Conservation (phyloP, 2,329 filamentous ascomycete species). For the Pseudogymnoascus sp. region DNA sequence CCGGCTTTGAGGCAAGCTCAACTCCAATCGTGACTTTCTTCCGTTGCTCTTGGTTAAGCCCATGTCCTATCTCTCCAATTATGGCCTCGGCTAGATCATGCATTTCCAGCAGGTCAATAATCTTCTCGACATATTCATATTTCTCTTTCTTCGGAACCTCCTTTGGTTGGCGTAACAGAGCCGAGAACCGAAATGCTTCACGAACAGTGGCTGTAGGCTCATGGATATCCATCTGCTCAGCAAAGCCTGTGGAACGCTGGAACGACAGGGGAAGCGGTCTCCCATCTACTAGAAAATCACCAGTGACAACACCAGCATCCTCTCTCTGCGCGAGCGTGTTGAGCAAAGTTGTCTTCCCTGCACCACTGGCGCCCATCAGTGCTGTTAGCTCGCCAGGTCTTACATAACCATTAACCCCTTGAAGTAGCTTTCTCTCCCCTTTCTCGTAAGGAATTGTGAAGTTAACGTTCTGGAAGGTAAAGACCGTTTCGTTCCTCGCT, state of each 20-base stretch:
- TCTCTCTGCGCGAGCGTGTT: slow-evolving; percentile 58
- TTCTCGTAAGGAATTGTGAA: slow-evolving; percentile 67
- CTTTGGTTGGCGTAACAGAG: slow-evolving; percentile 52
- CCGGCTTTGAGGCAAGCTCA: slow-evolving; percentile 83
- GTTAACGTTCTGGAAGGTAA: slow-evolving; percentile 52
- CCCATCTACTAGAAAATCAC: slow-evolving; percentile 59
- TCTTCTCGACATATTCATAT: slow-evolving; percentile 60
- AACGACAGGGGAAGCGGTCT: slow-evolving; percentile 51
- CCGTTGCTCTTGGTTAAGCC: slow-evolving; percentile 62
- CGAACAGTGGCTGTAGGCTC: slow-evolving; percentile 57
- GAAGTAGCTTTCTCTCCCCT: slow-evolving; percentile 52
- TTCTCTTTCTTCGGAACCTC: slow-evolving; percentile 54
- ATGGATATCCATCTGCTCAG: slow-evolving; percentile 60
- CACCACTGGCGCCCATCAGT: slow-evolving; percentile 56
- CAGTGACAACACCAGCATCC: slow-evolving; percentile 58
- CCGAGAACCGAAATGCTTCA: slow-evolving; percentile 58
- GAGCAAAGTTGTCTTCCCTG: slow-evolving; percentile 61
- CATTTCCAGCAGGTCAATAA: slow-evolving; percentile 65
- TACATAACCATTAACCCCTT: slow-evolving; percentile 57
- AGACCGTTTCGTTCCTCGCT: slow-evolving; percentile 54
- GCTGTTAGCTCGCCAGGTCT: slow-evolving; percentile 56
- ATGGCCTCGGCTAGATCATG: slow-evolving; percentile 77
- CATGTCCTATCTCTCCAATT: slow-evolving; percentile 80
- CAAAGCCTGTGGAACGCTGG: slow-evolving; percentile 58
- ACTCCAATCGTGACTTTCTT: slow-evolving; percentile 84